A percentile compares a stretch with the other conserved stretches of the same genome.
Conservation (phyloP, 2,329 filamentous ascomycete species). For the Mycosphaerella sp. region DNA sequence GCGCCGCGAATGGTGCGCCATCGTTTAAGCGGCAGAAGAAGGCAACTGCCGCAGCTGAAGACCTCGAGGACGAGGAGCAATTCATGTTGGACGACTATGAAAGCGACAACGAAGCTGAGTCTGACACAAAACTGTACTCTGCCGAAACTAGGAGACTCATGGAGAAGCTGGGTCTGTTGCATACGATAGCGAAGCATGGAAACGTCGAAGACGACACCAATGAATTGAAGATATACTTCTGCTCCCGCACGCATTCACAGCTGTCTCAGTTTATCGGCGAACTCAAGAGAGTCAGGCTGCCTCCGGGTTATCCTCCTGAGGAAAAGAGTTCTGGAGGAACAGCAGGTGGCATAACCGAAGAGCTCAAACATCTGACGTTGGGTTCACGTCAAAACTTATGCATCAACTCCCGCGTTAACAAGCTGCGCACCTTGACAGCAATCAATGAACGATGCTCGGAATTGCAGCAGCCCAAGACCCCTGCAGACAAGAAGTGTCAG, state of each 20-base stretch:
- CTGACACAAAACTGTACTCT: slow-evolving; percentile 41
- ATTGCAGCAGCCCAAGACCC: slow-evolving; percentile 65
- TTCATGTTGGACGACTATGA: slow-evolving; percentile 73
- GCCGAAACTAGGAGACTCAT: slow-evolving; percentile 70
- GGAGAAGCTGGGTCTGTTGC: slow-evolving; percentile 49
- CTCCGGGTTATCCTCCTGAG: slow-evolving; percentile 54
- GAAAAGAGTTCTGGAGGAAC: slow-evolving; percentile 4
- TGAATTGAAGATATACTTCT: slow-evolving; percentile 81
- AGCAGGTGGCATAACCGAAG: slow-evolving; percentile 42
- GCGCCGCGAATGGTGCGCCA: slow-evolving; percentile 42
- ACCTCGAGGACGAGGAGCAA: slow-evolving; percentile 53
- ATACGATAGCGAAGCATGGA: slow-evolving; percentile 34
- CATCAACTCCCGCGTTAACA: slow-evolving; percentile 77
- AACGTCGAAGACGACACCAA: slow-evolving; percentile 51
- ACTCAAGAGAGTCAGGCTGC: slow-evolving; percentile 69
- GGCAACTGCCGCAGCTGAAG: slow-evolving; percentile 24
- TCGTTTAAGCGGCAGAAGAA: slow-evolving; percentile 43
- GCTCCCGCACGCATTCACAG: slow-evolving; percentile 88
- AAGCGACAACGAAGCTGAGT: slow-evolving; percentile 50
- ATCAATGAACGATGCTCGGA: slow-evolving; percentile 94
- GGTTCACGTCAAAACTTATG: slow-evolving; percentile 84
- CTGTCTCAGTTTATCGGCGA: slow-evolving; percentile 82
- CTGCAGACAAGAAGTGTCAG: slow-evolving; percentile 62
- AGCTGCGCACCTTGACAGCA: slow-evolving; percentile 62
- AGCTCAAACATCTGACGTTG: slow-evolving; percentile 72